phyloP scores from a whole-genome alignment of 306 rosid genomes.

The Ormosia semicastrata region DNA sequence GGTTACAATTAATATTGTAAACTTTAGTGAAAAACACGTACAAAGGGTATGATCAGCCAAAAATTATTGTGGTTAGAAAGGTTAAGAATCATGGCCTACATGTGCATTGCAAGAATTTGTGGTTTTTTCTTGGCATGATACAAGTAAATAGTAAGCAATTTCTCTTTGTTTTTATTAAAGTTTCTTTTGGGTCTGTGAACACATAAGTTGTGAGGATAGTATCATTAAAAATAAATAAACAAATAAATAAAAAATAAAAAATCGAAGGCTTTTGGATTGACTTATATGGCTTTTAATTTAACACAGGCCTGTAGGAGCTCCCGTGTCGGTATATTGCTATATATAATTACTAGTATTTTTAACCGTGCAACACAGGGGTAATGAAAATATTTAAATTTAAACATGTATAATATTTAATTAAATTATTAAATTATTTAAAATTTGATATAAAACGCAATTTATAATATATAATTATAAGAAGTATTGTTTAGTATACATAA shows the following conservation, averaged over 20 bases:
- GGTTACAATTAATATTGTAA: background rate
- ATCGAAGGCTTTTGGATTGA: background rate
- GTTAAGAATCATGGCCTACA: background rate
- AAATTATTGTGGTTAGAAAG: background rate
- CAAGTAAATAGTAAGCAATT: background rate
- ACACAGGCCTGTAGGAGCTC: background rate
- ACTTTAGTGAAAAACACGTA: background rate
- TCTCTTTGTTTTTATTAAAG: background rate
- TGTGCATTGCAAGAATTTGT: slow-evolving; percentile 9
- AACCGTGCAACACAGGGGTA: too few relatives aligned
- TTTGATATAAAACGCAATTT: too few relatives aligned
- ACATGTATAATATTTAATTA: too few relatives aligned
- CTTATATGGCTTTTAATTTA: background rate
- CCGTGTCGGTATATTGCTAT: background rate
- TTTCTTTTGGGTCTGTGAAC: background rate
- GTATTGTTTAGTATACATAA: too few relatives aligned
- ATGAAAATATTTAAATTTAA: too few relatives aligned
- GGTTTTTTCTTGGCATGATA: slow-evolving; percentile 4
- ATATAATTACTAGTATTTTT: too few relatives aligned
- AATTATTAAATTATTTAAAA: too few relatives aligned
- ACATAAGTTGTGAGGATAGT: background rate
- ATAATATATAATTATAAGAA: too few relatives aligned
- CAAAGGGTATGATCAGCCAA: background rate
- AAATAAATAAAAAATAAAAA: background rate
- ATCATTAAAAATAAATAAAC: too few relatives aligned